Conservation (phyloP, 1,139 yeast species). For the Yamadazyma mexicana region DNA sequence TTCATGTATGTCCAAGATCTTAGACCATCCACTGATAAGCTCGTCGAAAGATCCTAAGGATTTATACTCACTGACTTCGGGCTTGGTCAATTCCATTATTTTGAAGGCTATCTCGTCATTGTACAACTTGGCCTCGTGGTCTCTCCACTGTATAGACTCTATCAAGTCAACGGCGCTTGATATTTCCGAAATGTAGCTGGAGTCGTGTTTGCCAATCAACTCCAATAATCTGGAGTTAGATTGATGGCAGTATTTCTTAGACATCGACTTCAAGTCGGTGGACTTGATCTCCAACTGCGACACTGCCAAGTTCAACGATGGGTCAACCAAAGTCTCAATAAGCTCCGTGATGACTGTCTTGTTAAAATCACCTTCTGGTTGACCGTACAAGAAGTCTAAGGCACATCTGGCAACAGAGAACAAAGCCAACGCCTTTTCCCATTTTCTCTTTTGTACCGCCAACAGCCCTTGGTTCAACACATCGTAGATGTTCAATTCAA, state of each 20-base stretch:
- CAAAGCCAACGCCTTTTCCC: slow-evolving; percentile 52
- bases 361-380: slow-evolving; percentile 20
- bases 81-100: slow-evolving; percentile 43
- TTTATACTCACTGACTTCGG: slow-evolving; percentile 22
- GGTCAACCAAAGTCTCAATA: slow-evolving; percentile 63
- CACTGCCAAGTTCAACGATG: slow-evolving; percentile 60
- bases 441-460: slow-evolving; percentile 57
- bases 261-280: slow-evolving; percentile 46
- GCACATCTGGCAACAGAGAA: slow-evolving; percentile 64
- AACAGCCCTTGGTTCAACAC: slow-evolving; percentile 62
- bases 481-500: slow-evolving; percentile 63
- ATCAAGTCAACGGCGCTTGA: slow-evolving; percentile 28
- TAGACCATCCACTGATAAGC: slow-evolving; percentile 38
- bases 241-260: slow-evolving; percentile 45
- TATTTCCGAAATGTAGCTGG: slow-evolving; percentile 40
- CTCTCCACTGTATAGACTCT: slow-evolving; percentile 62
- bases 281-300: slow-evolving; percentile 34
- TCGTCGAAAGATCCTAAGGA: slow-evolving; percentile 32
- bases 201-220: slow-evolving; percentile 40
- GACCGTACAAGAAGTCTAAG: slow-evolving; percentile 48
- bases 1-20: slow-evolving; percentile 47
- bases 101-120: slow-evolving; percentile 74
- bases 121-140: slow-evolving; percentile 64
- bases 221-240: slow-evolving; percentile 30
- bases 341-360: slow-evolving; percentile 56